Base-by-base conservation (phyloP, 208 protist genomes). In the Hexamita inflata region DNA sequence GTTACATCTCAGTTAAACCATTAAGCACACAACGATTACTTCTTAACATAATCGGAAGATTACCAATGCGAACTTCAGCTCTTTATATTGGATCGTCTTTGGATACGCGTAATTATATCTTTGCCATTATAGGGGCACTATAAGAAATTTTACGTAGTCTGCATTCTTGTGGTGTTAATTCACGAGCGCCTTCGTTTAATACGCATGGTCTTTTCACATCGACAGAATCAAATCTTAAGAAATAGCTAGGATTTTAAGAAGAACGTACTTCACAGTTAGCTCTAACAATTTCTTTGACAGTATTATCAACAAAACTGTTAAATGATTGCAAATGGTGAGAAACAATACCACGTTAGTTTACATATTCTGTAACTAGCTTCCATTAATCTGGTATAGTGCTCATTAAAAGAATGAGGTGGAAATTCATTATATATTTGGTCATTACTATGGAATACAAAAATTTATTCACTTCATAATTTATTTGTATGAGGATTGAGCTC, bases 31-130 rank as follows among this genome's bases (percentile, higher is more conserved):
- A 99, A 57, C 90, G 87, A n/a, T 83, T 88, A 42, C 89, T 95
- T 39, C 93, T 88, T 26, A 99, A 87, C 97, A 99, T 99, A 32
- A 99, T 97, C 0, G 96, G 97, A 75, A 99, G 94, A 32, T 88
- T 87, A 0, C 96, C 94, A 81, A 98, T 97, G 42, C 82, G 82
- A 30, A 98, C 84, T 75, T 90, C 88, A 0, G 84, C 86, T 60
- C 85, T 81, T 0, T 76, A 86, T 45, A 82, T 64, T 29, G 1
- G 81, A 67, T 45, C 61, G 53, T 61, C 78, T 42, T 84, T 86
- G 0, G 82, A 88, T 53, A 84, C 70, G 19, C 78, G 89, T 76
- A 90, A 93, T 66, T 89, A 82, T 28, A 94, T 77, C 75, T 92
- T 80, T 61, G 39, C 70, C 7, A 62, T 65, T 28, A 96, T 91